phyloP scores from a whole-genome alignment of 2,329 filamentous ascomycete species.

The Canariomyces notabilis region DNA sequence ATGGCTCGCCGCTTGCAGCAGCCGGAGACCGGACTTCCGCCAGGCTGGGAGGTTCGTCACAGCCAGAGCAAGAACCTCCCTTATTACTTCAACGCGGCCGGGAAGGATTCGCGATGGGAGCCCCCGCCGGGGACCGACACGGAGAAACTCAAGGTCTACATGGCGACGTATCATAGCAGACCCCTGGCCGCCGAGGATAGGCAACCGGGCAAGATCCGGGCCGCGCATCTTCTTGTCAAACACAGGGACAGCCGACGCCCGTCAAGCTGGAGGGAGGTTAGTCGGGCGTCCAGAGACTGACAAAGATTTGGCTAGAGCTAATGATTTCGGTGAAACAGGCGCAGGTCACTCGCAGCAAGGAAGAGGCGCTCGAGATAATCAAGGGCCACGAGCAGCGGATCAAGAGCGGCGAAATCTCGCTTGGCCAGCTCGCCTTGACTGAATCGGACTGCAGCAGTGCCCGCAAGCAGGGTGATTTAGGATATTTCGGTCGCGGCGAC shows the following conservation, averaged over 20 bases:
- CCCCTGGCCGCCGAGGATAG: constrained; percentile 36
- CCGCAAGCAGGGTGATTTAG: constrained; percentile 87
- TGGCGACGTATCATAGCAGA: constrained; percentile 78
- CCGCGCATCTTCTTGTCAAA: constrained; percentile 89
- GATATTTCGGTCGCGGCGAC: constrained; percentile 88
- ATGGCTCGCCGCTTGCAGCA: constrained; percentile 1
- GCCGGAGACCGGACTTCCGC: constrained; percentile 70
- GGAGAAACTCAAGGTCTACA: constrained; percentile 88
- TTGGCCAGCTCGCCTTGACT: constrained; percentile 79
- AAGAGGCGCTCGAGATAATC: constrained; percentile 77
- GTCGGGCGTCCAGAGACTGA: constrained; percentile 16
- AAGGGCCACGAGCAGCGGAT: constrained; percentile 71
- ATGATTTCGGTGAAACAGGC: constrained; percentile 38
- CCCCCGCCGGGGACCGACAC: constrained; percentile 83
- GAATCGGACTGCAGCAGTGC: constrained; percentile 97
- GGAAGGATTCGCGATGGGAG: constrained; percentile 92
- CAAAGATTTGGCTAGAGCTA: neutral
- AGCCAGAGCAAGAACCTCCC: constrained; percentile 98
- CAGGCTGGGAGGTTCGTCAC: constrained; percentile 91
- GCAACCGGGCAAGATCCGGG: constrained; percentile 75
- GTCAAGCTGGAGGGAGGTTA: constrained; percentile 81
- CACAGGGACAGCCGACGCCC: constrained; percentile 83
- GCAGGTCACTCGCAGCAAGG: constrained; percentile 81
- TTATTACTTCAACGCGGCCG: constrained; percentile 91
- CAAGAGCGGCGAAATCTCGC: constrained; percentile 57